These are phyloP conservation scores for Microdochium paspali DNA, from an alignment of 2,329 filamentous ascomycete species.

Conservation along the genomic window DNA sequence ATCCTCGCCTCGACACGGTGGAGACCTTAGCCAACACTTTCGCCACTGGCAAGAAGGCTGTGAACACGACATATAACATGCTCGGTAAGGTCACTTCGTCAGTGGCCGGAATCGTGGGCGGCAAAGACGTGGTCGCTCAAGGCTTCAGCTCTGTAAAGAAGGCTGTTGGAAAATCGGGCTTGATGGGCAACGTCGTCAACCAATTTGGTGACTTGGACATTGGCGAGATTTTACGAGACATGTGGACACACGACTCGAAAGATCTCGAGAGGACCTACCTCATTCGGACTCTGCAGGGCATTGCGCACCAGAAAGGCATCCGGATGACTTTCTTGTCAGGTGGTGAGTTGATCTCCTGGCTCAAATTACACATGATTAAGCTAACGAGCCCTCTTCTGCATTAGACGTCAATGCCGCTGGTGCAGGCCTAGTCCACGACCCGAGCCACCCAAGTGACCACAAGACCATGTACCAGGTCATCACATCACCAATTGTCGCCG, in stretches of 20 bases:
- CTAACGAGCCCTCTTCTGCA: slow-evolving; percentile 9
- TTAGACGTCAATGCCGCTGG: slow-evolving; percentile 86
- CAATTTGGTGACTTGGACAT: slow-evolving; percentile 95
- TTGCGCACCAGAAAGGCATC: slow-evolving; percentile 87
- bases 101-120: slow-evolving; percentile 89
- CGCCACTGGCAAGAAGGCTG: slow-evolving; percentile 89
- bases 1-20: slow-evolving; percentile 83
- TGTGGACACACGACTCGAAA: slow-evolving; percentile 98
- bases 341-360: slow-evolving; percentile 34
- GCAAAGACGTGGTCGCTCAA: slow-evolving; percentile 83
- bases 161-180: slow-evolving; percentile 85
- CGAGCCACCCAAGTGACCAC: slow-evolving; percentile 81
- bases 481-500: slow-evolving; percentile 83
- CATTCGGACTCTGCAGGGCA: slow-evolving; percentile 90
- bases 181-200: slow-evolving; percentile 93
- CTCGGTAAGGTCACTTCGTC: slow-evolving; percentile 91
- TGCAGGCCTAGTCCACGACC: slow-evolving; percentile 90
- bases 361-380: not conserved
- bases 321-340: slow-evolving; percentile 96
- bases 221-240: slow-evolving; percentile 85
- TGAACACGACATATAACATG: slow-evolving; percentile 94
- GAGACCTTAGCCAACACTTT: slow-evolving; percentile 88
- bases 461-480: slow-evolving; percentile 99
- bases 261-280: slow-evolving; percentile 95
- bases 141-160: slow-evolving; percentile 95